Evolutionary conservation across 768 basidiomycete species (phyloP).

Genomic region (Psilocybe sp.): DNA sequence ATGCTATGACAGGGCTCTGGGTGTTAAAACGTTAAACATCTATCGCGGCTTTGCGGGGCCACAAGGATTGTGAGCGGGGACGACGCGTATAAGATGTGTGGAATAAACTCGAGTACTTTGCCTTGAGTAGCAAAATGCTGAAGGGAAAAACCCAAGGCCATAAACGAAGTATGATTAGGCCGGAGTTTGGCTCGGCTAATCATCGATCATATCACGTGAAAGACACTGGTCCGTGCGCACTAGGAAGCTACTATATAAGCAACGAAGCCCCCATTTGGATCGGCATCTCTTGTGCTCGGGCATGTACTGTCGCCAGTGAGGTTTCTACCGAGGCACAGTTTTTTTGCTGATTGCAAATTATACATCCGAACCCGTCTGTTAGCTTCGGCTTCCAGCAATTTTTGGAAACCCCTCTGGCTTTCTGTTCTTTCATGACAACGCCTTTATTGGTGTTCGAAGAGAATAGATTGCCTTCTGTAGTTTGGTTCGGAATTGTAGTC

Average conservation of each 20-base stretch:
- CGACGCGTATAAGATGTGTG: no score
- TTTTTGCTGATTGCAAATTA: slow-evolving; percentile 97
- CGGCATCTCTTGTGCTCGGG: slow-evolving; percentile 60
- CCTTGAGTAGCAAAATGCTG: neutral
- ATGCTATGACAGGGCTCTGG: no score
- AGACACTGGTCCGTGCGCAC: slow-evolving; percentile 51
- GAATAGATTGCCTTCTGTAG: neutral
- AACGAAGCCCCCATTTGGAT: slow-evolving; percentile 11
- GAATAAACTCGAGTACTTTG: neutral
- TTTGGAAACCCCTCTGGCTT: slow-evolving; percentile 58
- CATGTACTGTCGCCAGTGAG: slow-evolving; percentile 49
- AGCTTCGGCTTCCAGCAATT: slow-evolving; percentile 90
- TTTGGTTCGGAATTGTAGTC: no score
- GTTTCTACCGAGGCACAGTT: slow-evolving; percentile 86
- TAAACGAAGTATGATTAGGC: no score
- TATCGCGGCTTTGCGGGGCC: no score
- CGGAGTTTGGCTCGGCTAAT: neutral
- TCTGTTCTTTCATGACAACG: slow-evolving; percentile 24
- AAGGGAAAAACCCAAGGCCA: no score
- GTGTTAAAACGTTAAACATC: no score
- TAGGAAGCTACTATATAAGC: slow-evolving; percentile 37
- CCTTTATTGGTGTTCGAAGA: slow-evolving; percentile 5
- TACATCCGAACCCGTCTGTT: slow-evolving; percentile 92
- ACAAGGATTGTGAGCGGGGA: no score
- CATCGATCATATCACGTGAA: neutral